phyloP scores from a whole-genome alignment of 2,329 filamentous ascomycete species.

The Purpureocillium takamizusanense region DNA sequence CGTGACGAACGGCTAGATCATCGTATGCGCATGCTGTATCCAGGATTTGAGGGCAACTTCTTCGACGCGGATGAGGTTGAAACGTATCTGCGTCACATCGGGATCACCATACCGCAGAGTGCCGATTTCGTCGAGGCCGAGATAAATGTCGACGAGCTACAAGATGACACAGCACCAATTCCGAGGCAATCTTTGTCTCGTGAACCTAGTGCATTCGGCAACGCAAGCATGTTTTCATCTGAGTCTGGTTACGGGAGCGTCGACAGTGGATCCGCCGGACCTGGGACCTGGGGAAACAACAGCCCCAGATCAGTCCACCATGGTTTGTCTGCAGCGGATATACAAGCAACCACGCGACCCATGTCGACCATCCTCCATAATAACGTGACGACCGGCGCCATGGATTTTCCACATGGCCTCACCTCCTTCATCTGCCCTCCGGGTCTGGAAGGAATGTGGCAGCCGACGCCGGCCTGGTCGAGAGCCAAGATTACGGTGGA shows the following conservation, averaged over 20 bases:
- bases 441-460: conserved; percentile 6
- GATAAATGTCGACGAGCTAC: conserved; percentile 35
- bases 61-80: conserved; percentile 72
- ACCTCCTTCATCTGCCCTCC: conserved; percentile 3
- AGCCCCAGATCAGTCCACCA: not conserved
- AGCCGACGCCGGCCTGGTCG: conserved; percentile 10
- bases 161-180: not conserved
- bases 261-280: not conserved
- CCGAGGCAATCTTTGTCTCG: not conserved
- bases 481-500: conserved; percentile 25
- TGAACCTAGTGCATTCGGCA: not conserved
- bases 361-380: not conserved
- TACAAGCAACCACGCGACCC: not conserved
- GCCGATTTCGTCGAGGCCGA: conserved; percentile 53
- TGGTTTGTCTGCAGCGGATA: not conserved
- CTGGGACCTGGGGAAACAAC: conserved; percentile 1
- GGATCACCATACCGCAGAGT: conserved; percentile 51
- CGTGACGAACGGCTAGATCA: conserved; percentile 33
- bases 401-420: not conserved
- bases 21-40: conserved; percentile 42
- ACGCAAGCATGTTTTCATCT: not conserved
- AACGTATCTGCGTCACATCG: conserved; percentile 56
- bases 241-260: conserved; percentile 4
- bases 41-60: conserved; percentile 65
- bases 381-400: not conserved